phyloP scores from a whole-genome alignment of 2,329 filamentous ascomycete species.

The Rhynchosporium agropyri region DNA sequence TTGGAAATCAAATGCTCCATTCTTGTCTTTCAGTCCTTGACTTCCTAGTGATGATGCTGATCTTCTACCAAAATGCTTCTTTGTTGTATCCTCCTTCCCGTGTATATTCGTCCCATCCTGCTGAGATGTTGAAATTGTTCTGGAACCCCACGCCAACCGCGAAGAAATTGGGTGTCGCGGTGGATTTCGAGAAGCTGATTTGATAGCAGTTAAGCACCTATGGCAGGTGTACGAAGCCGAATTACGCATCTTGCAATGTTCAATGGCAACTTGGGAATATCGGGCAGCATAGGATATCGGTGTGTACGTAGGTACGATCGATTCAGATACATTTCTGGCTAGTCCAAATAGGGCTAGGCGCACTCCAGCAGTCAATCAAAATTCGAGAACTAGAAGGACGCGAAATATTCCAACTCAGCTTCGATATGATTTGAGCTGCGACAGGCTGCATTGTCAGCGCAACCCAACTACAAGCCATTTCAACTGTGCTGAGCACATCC shows the following conservation, averaged over 20 bases:
- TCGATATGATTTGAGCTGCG: constrained; percentile 32
- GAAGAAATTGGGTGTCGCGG: constrained; percentile 23
- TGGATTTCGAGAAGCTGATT: constrained; percentile 28
- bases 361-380: neutral
- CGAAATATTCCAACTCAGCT: neutral
- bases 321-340: neutral
- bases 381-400: constrained; percentile 2
- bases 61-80: constrained; percentile 30
- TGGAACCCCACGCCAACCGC: constrained; percentile 27
- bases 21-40: constrained; percentile 35
- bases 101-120: constrained; percentile 28
- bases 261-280: neutral
- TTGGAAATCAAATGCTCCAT: constrained; percentile 34
- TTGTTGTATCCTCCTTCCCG: constrained; percentile 23
- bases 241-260: constrained; percentile 32
- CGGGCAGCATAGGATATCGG: constrained; percentile 9
- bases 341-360: constrained; percentile 25
- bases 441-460: constrained; percentile 37
- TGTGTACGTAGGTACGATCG: constrained; percentile 9
- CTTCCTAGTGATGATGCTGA: constrained; percentile 30
- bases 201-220: constrained; percentile 40
- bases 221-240: constrained; percentile 40
- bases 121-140: constrained; percentile 34
- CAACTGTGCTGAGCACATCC: neutral
- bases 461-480: constrained; percentile 15